Base-by-base conservation (phyloP, 2,329 filamentous ascomycete species). In the Colletotrichum endophyticum region DNA sequence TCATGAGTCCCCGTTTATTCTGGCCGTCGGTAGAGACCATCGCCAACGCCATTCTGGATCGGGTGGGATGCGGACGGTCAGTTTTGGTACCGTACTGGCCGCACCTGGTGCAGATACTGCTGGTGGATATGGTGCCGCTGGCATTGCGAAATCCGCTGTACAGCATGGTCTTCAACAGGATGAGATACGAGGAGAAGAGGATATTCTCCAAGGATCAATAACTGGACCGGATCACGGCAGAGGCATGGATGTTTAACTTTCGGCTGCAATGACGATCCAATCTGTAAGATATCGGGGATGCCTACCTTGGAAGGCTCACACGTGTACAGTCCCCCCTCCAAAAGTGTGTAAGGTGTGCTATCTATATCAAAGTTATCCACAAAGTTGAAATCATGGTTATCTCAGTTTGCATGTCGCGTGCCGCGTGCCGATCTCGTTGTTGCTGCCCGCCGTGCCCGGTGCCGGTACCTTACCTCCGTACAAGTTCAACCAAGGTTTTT, bases 331-430 rank as follows among this genome's bases (percentile, higher is more conserved):
- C 44, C 44, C 44, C 39, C n/a, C 19, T 11, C 44, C 12, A 53
- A 53, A 22, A 53, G 44, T 22, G 44, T 53, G n/a, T 22, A 49
- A 49, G 44, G 44, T 49, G n/a, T 49, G 44, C 44, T 49, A 49
- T 49, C 44, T 66, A 56, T 11, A 67, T 19, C n/a, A 59, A 28
- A 49, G 34, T 68, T 73, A 73, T 70, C 68, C 68, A 70, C 68
- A 70, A 30, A 69, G 63, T 73, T 76, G 70, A 76, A 68, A 66
- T 76, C 73, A 76, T 68, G 64, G 63, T 76, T 76, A 76, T 68
- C 73, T 39, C 53, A 66, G 32, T 25, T 59, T 36, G 56, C 36
- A 69, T 56, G 56, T 59, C 34, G 62, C 22, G 15, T 53, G 44
- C 44, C 44, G 44, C 44, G 44, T 53, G 44, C 44, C 44, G 44